A percentile compares a stretch with the other conserved stretches of the same genome.
These are phyloP conservation scores for Scolecobasidium constrictum DNA, from an alignment of 2,329 filamentous ascomycete genomes.

Conservation along the genomic window DNA sequence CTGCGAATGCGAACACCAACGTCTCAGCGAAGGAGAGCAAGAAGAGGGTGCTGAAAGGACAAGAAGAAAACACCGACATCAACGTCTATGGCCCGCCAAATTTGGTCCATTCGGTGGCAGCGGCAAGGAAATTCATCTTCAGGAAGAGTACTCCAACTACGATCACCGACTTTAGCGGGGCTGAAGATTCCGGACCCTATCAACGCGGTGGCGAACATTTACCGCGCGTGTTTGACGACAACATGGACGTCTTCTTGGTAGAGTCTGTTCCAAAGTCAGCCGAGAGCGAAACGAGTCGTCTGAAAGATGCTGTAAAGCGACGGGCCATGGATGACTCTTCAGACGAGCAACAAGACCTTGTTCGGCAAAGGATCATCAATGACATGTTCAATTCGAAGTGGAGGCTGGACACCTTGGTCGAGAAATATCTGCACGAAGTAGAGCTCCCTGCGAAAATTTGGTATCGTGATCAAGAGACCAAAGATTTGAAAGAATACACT, in stretches of 20 bases:
- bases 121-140: constrained; percentile 75
- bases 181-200: constrained; percentile 11
- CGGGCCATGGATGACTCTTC: neutral
- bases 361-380: constrained; percentile 53
- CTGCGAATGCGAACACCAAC: constrained; percentile 30
- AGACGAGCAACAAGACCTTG: constrained; percentile 23
- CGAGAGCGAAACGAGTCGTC: neutral
- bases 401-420: constrained; percentile 58
- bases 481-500: constrained; percentile 56
- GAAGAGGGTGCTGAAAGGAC: neutral
- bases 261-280: constrained; percentile 36
- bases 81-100: constrained; percentile 64
- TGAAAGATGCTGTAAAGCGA: constrained; percentile 4
- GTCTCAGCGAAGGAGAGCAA: neutral
- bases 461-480: constrained; percentile 48
- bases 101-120: constrained; percentile 69
- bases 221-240: constrained; percentile 65
- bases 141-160: constrained; percentile 68
- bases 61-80: constrained; percentile 9
- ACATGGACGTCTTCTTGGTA: constrained; percentile 78
- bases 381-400: constrained; percentile 73
- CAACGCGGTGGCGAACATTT: constrained; percentile 14
- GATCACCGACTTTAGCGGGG: constrained; percentile 51
- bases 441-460: constrained; percentile 61
- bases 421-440: constrained; percentile 55